Conservation (phyloP, 2,329 filamentous ascomycete genomes). For the Lachnellula hyalina region DNA sequence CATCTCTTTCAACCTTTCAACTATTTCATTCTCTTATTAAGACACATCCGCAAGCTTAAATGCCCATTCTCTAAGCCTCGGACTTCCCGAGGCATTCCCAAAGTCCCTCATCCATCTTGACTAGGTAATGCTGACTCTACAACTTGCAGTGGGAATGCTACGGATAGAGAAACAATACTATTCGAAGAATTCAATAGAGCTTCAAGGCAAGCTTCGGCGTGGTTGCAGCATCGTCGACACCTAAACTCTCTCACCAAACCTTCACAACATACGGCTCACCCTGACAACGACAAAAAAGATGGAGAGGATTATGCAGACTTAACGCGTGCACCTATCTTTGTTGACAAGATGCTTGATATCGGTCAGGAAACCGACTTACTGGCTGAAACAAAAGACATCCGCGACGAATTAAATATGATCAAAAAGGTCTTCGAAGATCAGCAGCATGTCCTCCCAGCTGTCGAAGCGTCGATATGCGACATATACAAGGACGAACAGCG, state of each 20-base stretch:
- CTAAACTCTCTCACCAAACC: slow-evolving; percentile 13
- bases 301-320: slow-evolving; percentile 23
- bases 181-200: slow-evolving; percentile 25
- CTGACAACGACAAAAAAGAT: slow-evolving; percentile 1
- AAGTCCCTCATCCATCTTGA: too few relatives aligned
- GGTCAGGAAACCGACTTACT: slow-evolving; percentile 39
- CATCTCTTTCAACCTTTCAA: too few relatives aligned
- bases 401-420: slow-evolving; percentile 45
- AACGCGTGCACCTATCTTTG: slow-evolving; percentile 16
- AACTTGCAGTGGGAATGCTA: slow-evolving; percentile 15
- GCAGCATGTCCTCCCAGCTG: slow-evolving; percentile 17
- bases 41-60: too few relatives aligned
- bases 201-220: slow-evolving; percentile 22
- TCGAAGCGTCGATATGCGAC: slow-evolving; percentile 23
- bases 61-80: too few relatives aligned
- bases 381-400: slow-evolving; percentile 41
- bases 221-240: slow-evolving; percentile 20
- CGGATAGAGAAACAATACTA: slow-evolving; percentile 21
- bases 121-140: too few relatives aligned
- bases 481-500: slow-evolving; percentile 19
- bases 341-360: slow-evolving; percentile 36
- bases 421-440: slow-evolving; percentile 35
- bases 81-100: too few relatives aligned
- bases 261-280: slow-evolving; percentile 4
- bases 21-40: too few relatives aligned